phyloP scores from a whole-genome alignment of 1,139 yeast genomes.

The Pichia kudriavzevii region DNA sequence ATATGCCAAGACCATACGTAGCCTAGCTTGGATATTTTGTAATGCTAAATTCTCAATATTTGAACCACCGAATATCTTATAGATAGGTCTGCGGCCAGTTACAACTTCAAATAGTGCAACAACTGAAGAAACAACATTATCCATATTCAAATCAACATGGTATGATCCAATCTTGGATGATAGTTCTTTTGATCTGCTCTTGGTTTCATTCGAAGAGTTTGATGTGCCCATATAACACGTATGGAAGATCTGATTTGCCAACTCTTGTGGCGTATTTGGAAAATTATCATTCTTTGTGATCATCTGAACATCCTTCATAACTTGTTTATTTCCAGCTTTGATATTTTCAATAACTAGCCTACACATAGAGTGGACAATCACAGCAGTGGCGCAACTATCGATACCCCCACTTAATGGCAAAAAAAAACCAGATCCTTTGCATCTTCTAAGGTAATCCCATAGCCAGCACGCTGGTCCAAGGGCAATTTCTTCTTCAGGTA shows the following conservation, averaged over 20 bases:
- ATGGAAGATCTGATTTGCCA: slow-evolving; percentile 71
- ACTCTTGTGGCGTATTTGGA: slow-evolving; percentile 68
- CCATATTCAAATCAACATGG: slow-evolving; percentile 91
- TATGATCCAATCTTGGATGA: slow-evolving; percentile 76
- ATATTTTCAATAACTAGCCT: slow-evolving; percentile 67
- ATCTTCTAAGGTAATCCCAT: slow-evolving; percentile 94
- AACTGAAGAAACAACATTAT: slow-evolving; percentile 66
- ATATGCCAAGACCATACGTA: slow-evolving; percentile 90
- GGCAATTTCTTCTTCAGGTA: slow-evolving; percentile 94
- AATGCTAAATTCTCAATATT: slow-evolving; percentile 85
- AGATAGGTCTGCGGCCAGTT: slow-evolving; percentile 82
- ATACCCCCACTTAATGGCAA: slow-evolving; percentile 95
- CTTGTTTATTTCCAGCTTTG: slow-evolving; percentile 60
- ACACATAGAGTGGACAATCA: slow-evolving; percentile 92
- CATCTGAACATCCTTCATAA: slow-evolving; percentile 61
- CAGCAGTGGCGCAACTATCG: slow-evolving; percentile 96
- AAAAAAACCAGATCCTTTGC: slow-evolving; percentile 84
- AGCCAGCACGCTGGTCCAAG: slow-evolving; percentile 98
- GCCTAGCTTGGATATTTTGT: slow-evolving; percentile 92
- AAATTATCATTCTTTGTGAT: slow-evolving; percentile 52
- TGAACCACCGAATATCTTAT: slow-evolving; percentile 89
- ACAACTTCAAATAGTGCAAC: slow-evolving; percentile 74
- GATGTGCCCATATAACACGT: slow-evolving; percentile 94
- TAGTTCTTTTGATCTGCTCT: slow-evolving; percentile 72
- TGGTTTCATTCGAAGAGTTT: slow-evolving; percentile 83